These are phyloP conservation scores for Pythium oligandrum DNA, from an alignment of 352 stramenopile species.

Conservation along the genomic window DNA sequence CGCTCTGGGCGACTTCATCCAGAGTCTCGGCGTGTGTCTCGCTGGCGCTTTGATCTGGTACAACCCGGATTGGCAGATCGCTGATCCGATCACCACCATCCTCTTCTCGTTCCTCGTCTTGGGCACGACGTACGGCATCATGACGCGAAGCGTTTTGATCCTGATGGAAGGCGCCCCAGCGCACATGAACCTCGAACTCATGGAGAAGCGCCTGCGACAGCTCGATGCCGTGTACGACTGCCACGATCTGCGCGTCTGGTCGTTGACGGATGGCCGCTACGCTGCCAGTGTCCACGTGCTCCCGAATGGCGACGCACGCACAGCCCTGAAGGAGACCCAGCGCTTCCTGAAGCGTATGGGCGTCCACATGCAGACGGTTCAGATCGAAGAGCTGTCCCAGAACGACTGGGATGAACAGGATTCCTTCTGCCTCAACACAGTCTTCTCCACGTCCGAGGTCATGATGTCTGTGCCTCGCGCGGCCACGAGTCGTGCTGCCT, in stretches of 20 bases:
- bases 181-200: conserved; percentile 37
- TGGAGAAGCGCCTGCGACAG: conserved; percentile 58
- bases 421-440: conserved; percentile 21
- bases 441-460: conserved; percentile 53
- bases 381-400: conserved; percentile 54
- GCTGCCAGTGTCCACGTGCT: conserved; percentile 91
- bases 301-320: conserved; percentile 46
- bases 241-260: conserved; percentile 98
- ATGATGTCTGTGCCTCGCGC: conserved; percentile 76
- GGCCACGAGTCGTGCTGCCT: conserved; percentile 33
- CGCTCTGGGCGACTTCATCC: conserved; percentile 95
- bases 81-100: conserved; percentile 96
- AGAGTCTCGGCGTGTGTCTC: conserved; percentile 95
- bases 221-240: conserved; percentile 88
- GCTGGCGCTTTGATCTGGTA: conserved; percentile 96
- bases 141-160: conserved; percentile 89
- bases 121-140: conserved; percentile 90
- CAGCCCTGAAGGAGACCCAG: conserved; percentile 51
- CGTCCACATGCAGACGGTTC: conserved; percentile 59
- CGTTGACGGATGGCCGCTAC: conserved; percentile 86
- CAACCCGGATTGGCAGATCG: conserved; percentile 92
- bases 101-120: conserved; percentile 95
- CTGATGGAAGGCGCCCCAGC: conserved; percentile 94
- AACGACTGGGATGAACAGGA: conserved; percentile 56
- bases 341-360: conserved; percentile 42